phyloP scores from a whole-genome alignment of 2,329 filamentous ascomycete genomes.

The Neonectria sp. region DNA sequence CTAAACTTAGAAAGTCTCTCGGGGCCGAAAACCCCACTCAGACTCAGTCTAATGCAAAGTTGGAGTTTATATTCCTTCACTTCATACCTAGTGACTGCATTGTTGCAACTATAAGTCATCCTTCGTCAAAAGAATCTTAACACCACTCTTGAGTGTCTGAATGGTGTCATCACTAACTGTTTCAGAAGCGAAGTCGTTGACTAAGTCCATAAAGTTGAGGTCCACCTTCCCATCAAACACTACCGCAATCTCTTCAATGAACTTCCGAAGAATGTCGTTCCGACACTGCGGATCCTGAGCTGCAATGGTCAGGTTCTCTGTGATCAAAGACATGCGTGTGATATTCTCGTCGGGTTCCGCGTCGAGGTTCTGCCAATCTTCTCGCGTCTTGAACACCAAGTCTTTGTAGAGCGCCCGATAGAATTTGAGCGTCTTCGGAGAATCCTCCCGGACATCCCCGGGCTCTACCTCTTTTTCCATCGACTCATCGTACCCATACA shows the following conservation, averaged over 20 bases:
- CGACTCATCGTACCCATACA: slow-evolving; percentile 31
- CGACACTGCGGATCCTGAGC: background rate
- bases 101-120: background rate
- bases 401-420: slow-evolving; percentile 11
- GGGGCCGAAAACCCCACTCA: too few species aligned
- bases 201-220: background rate
- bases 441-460: slow-evolving; percentile 20
- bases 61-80: too few species aligned
- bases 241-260: slow-evolving; percentile 3
- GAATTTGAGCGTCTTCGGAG: slow-evolving; percentile 22
- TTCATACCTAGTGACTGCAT: too few species aligned
- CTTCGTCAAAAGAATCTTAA: background rate
- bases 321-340: background rate
- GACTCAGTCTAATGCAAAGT: too few species aligned
- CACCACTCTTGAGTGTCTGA: slow-evolving; percentile 2
- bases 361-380: too few species aligned
- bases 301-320: background rate
- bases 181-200: slow-evolving; percentile 2
- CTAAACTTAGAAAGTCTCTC: too few species aligned
- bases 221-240: background rate
- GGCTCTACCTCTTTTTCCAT: background rate
- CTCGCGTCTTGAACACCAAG: background rate
- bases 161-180: background rate
- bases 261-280: background rate
- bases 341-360: background rate